Evolutionary conservation across 371 early-diverging fungal genomes (phyloP), one percentile per base, ranked within the genome.

Genomic region (Apophysomyces elegans): DNA sequence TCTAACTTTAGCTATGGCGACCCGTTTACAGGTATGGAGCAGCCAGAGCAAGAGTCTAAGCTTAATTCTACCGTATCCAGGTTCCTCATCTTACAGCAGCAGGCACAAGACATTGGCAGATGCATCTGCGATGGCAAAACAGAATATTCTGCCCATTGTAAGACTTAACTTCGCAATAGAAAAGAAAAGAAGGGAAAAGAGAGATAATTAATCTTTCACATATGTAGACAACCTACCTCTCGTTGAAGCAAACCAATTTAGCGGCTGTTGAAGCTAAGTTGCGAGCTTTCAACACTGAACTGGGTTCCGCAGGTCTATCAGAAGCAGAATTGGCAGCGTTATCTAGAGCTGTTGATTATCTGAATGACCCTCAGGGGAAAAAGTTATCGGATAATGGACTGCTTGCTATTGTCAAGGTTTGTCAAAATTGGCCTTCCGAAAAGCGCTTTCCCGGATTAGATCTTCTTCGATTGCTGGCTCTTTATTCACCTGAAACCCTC

Each of bases 401-500:
- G 4, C 18, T 61, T 0, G 66, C 75, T 9, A 36, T 87, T 9
- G 59, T 82, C 37, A 81, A 81, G 56, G 71, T 84, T 9, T 74
- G 83, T 41, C 70, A 68, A 35, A 65, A 74, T 5, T 93, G 92
- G 92, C 89, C 92, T 1, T 72, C 75, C 13, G 71, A 74, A 11
- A 69, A 80, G 11, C 87, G 95, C 5, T 96, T 95, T 75, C 97
- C 97, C 61, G 93, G 86, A 4, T 75, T 97, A 57, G 98, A 97
- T 67, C 71, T 96, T 14, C 69, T 96, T 18, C 90, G 98, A 4
- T 77, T 96, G 8, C 64, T 84, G 5, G 82, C 87, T 0, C 70
- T 92, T 5, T 76, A 87, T 58, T 78, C 85, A 7, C 78, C 85
- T 16, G 61, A 73, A 5, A 54, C 72, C 11, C 18, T 72, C 18